Evolutionary conservation across 1,139 yeast species (phyloP).

Genomic region (Saccharomyces hybrid): DNA sequence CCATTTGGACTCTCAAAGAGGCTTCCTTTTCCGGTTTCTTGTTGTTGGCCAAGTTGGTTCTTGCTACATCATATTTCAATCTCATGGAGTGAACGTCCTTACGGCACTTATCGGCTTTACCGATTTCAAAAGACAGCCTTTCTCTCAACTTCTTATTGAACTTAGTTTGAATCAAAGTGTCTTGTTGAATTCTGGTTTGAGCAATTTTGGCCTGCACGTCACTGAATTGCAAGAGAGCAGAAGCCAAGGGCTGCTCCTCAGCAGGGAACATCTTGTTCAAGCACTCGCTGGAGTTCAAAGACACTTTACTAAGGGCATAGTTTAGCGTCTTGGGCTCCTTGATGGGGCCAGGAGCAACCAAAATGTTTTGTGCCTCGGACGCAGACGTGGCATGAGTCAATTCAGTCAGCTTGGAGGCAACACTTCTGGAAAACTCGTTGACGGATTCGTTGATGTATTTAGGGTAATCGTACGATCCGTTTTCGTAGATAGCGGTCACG

Average conservation of each 20-base stretch:
- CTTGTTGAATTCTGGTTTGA: conserved; percentile 79
- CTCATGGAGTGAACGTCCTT: conserved; percentile 73
- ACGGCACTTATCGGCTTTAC: conserved; percentile 64
- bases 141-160: conserved; percentile 64
- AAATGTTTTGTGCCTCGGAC: conserved; percentile 74
- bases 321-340: conserved; percentile 78
- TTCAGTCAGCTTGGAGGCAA: conserved; percentile 58
- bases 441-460: conserved; percentile 67
- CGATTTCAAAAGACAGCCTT: conserved; percentile 56
- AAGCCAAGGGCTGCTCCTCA: conserved; percentile 31
- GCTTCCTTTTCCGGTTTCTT: conserved; percentile 64
- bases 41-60: conserved; percentile 60
- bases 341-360: conserved; percentile 48
- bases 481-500: conserved; percentile 64
- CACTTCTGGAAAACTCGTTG: conserved; percentile 62
- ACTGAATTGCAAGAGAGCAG: conserved; percentile 44
- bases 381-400: conserved; percentile 72
- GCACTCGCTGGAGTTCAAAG: conserved; percentile 41
- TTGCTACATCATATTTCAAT: conserved; percentile 71
- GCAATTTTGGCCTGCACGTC: conserved; percentile 63
- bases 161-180: conserved; percentile 58
- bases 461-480: conserved; percentile 84
- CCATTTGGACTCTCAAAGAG: conserved; percentile 68
- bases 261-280: conserved; percentile 31
- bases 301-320: conserved; percentile 77